Percentiles rank a stretch among this genome's conserved stretches.
Conservation (phyloP, 1,284 basidiomycete species). For the Sanghuangporus weigelae region DNA sequence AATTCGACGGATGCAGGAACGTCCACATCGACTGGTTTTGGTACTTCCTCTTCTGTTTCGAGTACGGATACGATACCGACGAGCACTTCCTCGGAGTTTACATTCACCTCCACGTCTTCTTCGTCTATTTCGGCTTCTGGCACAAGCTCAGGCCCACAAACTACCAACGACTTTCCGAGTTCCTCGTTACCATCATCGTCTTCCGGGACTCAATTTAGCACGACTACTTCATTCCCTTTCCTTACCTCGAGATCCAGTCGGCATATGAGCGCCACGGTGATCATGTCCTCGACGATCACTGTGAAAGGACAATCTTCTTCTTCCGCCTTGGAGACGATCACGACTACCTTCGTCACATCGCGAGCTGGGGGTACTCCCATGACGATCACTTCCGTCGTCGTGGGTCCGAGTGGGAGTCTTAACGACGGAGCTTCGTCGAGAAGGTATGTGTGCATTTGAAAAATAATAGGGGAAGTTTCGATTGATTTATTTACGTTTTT, state of each 20-base stretch:
- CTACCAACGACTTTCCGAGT: background rate
- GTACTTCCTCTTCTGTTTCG: background rate
- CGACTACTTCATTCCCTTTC: background rate
- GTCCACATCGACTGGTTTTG: background rate
- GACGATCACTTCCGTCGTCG: slow-evolving; percentile 11
- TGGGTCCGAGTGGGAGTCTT: slow-evolving; percentile 10
- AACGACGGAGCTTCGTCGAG: background rate
- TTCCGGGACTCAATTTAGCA: background rate
- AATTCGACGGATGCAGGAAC: background rate
- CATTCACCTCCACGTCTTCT: background rate
- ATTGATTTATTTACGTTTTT: too few relatives aligned
- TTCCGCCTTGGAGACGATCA: slow-evolving; percentile 7
- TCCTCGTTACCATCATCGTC: background rate
- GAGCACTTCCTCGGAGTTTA: background rate
- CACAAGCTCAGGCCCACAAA: background rate
- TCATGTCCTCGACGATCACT: background rate
- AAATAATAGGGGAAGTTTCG: background rate
- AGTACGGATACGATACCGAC: background rate
- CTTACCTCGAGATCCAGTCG: background rate
- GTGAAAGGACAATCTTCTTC: background rate
- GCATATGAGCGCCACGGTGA: background rate
- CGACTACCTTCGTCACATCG: slow-evolving; percentile 2
- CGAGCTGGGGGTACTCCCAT: background rate
- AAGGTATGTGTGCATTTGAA: background rate
- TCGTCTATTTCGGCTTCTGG: background rate